These are phyloP conservation scores for Aspergillus ellipticus DNA, from an alignment of 495 filamentous ascomycete species.

Conservation along the genomic window DNA sequence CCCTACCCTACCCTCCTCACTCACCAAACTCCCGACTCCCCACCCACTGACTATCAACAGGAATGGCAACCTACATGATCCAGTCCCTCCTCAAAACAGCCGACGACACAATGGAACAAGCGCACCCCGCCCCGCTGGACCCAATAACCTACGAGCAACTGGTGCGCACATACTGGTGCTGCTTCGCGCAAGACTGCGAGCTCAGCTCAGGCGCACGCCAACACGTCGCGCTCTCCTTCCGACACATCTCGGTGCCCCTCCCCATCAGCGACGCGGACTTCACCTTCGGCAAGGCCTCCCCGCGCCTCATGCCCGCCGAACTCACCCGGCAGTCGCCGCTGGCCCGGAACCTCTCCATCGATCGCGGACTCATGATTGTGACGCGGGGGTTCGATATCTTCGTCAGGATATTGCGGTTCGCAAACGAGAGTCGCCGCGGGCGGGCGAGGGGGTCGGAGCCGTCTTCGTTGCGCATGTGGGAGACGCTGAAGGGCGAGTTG, in stretches of 20 bases:
- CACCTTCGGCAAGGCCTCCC: conserved; percentile 29
- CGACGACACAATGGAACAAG: conserved; percentile 42
- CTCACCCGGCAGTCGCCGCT: conserved; percentile 25
- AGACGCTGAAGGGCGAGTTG: conserved; percentile 32
- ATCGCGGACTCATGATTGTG: conserved; percentile 37
- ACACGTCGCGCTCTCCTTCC: conserved; percentile 43
- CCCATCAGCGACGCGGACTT: conserved; percentile 43
- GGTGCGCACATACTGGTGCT: conserved; percentile 45
- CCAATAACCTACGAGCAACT: conserved; percentile 42
- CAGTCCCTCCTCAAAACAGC: conserved; percentile 43
- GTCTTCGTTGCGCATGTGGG: conserved; percentile 25
- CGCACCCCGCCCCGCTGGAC: conserved; percentile 35
- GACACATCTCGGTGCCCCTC: conserved; percentile 40
- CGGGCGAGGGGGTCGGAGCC: conserved; percentile 19
- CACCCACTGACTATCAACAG: no score
- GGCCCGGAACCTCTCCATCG: conserved; percentile 29
- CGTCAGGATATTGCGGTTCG: conserved; percentile 41
- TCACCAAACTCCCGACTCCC: no score
- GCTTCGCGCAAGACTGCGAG: conserved; percentile 45
- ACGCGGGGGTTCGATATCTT: conserved; percentile 45
- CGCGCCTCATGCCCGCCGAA: conserved; percentile 35
- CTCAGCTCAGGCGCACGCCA: conserved; percentile 42
- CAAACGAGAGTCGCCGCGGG: conserved; percentile 39
- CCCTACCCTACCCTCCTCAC: not conserved
- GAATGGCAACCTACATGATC: conserved; percentile 48